Evolutionary conservation across 208 protist species (phyloP).

Genomic region (Phytomonas sp.): DNA sequence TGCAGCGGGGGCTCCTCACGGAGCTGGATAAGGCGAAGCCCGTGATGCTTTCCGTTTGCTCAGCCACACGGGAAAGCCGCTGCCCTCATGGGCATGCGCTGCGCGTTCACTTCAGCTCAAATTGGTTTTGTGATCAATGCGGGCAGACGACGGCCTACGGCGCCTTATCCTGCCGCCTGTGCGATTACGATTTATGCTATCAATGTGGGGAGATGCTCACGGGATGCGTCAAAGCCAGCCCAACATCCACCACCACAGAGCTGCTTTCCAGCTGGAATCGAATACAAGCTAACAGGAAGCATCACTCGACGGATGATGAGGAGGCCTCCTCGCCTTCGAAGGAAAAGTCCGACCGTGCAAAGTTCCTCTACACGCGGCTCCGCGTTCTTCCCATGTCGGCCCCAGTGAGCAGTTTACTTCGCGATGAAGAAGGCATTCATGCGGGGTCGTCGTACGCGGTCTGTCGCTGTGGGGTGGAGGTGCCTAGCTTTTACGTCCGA

Average conservation of each 20-base stretch:
- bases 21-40: not conserved
- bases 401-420: not conserved
- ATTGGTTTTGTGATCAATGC: slow-evolving; percentile 73
- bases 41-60: not conserved
- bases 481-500: not conserved
- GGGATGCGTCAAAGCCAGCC: slow-evolving; percentile 34
- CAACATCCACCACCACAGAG: slow-evolving; percentile 50
- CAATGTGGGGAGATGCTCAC: slow-evolving; percentile 31
- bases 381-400: not conserved
- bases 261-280: slow-evolving; percentile 15
- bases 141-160: slow-evolving; percentile 22
- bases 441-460: not conserved
- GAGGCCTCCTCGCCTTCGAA: not conserved
- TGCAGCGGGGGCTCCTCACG: not conserved
- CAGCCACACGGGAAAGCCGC: not conserved
- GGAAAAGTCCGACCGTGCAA: not conserved
- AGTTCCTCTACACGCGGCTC: not conserved
- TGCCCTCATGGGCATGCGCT: slow-evolving; percentile 55
- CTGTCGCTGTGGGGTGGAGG: not conserved
- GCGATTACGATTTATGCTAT: slow-evolving; percentile 78
- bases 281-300: not conserved
- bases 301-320: not conserved
- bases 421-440: not conserved
- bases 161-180: slow-evolving; percentile 59
- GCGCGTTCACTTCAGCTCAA: slow-evolving; percentile 53